Evolutionary conservation across 2,329 filamentous ascomycete species (phyloP).

Genomic region (Neofusicoccum kwambonambiense): DNA sequence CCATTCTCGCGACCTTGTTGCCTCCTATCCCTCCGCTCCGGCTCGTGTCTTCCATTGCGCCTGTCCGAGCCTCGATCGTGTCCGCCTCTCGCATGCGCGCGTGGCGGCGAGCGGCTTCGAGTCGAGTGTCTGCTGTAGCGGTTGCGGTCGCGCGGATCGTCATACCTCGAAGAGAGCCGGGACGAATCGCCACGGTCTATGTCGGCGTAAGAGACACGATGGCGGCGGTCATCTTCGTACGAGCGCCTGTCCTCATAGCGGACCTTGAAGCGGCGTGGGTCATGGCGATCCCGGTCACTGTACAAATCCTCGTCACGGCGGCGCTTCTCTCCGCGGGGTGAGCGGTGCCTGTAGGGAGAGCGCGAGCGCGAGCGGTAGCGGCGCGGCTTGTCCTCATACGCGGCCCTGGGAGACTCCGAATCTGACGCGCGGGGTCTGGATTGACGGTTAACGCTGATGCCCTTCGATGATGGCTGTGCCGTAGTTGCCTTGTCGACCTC

Average conservation of each 20-base stretch:
- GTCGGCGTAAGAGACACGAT: conserved; percentile 57
- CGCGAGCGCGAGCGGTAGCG: conserved; percentile 24
- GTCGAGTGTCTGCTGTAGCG: conserved; percentile 19
- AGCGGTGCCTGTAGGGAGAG: conserved; percentile 26
- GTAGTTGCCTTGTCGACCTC: conserved; percentile 76
- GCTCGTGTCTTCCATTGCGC: conserved; percentile 10
- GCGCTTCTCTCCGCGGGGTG: conserved; percentile 56
- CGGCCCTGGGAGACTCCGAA: conserved; percentile 16
- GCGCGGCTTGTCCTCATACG: conserved; percentile 50
- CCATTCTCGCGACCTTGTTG: conserved; percentile 13
- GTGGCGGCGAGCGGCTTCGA: conserved; percentile 19
- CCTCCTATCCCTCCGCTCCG: conserved; percentile 4
- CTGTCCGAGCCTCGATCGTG: neutral
- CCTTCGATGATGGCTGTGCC: conserved; percentile 70
- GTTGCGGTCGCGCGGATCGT: conserved; percentile 18
- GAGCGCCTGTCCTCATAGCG: conserved; percentile 58
- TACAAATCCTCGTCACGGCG: conserved; percentile 58
- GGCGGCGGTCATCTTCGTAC: conserved; percentile 26
- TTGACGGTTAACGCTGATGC: conserved; percentile 87
- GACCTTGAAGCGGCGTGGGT: conserved; percentile 60
- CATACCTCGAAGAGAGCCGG: neutral
- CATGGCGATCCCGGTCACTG: conserved; percentile 48
- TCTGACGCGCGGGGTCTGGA: conserved; percentile 55
- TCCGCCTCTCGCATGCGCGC: conserved; percentile 40
- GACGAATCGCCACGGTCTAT: conserved; percentile 31